phyloP scores from a whole-genome alignment of 2,329 filamentous ascomycete genomes.

The Verticillium longisporum region DNA sequence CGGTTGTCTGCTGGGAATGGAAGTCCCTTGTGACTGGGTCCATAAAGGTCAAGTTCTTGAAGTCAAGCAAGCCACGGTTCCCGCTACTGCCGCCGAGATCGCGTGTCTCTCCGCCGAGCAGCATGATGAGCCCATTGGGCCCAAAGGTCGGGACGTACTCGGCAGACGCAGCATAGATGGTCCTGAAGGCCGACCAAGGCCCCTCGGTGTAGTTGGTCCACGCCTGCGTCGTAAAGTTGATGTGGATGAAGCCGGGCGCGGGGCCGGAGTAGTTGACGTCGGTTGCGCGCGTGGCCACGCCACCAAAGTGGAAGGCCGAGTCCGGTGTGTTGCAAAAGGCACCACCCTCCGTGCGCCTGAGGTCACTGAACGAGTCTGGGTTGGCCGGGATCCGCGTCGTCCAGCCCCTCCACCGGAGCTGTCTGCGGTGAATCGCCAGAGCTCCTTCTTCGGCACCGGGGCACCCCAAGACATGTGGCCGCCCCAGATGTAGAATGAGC shows the following conservation, averaged over 20 bases:
- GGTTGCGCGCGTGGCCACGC: conserved; percentile 15
- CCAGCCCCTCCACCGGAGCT: conserved; percentile 25
- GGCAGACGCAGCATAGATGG: conserved; percentile 20
- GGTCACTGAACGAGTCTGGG: conserved; percentile 23
- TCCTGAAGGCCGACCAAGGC: conserved; percentile 15
- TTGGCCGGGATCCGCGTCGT: conserved; percentile 17
- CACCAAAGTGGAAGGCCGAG: conserved; percentile 24
- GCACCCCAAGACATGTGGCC: conserved; percentile 17
- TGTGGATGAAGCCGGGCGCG: conserved; percentile 21
- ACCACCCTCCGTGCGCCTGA: conserved; percentile 22
- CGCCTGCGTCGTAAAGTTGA: conserved; percentile 19
- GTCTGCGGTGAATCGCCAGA: conserved; percentile 25
- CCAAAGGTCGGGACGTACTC: conserved; percentile 24
- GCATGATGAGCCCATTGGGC: conserved; percentile 21
- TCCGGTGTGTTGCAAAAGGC: conserved; percentile 17
- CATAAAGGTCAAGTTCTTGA: conserved; percentile 22
- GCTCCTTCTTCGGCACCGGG: conserved; percentile 15
- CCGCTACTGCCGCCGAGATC: neutral
- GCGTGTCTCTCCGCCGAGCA: conserved; percentile 21
- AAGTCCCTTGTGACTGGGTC: conserved; percentile 25
- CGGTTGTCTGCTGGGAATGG: conserved; percentile 25
- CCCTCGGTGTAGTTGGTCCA: conserved; percentile 23
- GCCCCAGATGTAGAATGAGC: conserved; percentile 26
- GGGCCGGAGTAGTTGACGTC: conserved; percentile 12
- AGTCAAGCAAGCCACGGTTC: conserved; percentile 12